phyloP scores from a whole-genome alignment of 352 stramenopile species.

The Sclerospora graminicola region DNA sequence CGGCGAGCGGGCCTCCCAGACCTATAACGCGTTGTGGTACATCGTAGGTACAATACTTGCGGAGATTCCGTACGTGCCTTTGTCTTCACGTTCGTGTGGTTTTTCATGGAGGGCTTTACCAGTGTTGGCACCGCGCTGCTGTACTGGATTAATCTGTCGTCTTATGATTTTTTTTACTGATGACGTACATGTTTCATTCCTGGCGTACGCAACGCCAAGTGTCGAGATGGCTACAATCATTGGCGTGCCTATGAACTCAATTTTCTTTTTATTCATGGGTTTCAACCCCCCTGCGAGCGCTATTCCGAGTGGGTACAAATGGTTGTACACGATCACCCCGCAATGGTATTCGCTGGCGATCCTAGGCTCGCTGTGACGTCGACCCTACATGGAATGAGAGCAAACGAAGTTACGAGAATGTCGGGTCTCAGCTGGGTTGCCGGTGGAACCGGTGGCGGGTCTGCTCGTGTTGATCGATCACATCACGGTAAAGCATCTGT shows the following conservation, averaged over 20 bases:
- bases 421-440: no score
- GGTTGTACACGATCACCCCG: no score
- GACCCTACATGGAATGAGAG: no score
- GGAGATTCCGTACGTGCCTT: slow-evolving; percentile 65
- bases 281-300: slow-evolving; percentile 18
- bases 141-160: slow-evolving; percentile 23
- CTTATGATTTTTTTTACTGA: slow-evolving; percentile 27
- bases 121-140: slow-evolving; percentile 16
- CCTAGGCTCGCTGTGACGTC: no score
- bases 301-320: slow-evolving; percentile 16
- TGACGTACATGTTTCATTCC: slow-evolving; percentile 27
- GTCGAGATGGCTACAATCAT: slow-evolving; percentile 13
- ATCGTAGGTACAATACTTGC: slow-evolving; percentile 73
- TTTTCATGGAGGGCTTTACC: slow-evolving; percentile 30
- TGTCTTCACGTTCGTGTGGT: slow-evolving; percentile 28
- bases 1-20: no score
- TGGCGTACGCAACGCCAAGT: slow-evolving; percentile 2
- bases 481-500: slow-evolving; percentile 8
- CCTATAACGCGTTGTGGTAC: slow-evolving; percentile 81
- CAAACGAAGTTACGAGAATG: no score
- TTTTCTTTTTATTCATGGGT: slow-evolving; percentile 19
- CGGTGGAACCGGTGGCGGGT: slow-evolving; percentile 11
- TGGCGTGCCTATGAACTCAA: slow-evolving; percentile 11
- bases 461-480: slow-evolving; percentile 10
- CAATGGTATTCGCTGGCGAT: no score